A percentile compares a stretch with the other conserved stretches of the same genome.
Conservation (phyloP, 2,329 filamentous ascomycete species). For the Xylaria sp. region DNA sequence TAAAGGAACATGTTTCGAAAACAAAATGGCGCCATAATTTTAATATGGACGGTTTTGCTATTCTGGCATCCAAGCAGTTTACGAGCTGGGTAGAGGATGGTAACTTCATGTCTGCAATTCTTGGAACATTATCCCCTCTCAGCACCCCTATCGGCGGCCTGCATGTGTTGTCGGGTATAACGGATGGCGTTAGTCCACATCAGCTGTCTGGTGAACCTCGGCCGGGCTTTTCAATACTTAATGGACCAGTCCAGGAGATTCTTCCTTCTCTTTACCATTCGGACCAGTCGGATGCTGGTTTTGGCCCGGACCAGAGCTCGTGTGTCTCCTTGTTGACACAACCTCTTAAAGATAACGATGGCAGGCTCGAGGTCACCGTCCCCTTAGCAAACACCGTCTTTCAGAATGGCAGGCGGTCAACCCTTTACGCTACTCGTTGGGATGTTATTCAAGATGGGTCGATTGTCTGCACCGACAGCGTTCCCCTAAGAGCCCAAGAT, state of each 20-base stretch:
- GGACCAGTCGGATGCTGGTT: constrained; percentile 32
- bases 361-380: constrained; percentile 52
- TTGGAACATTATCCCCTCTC: constrained; percentile 34
- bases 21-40: neutral
- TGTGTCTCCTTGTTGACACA: constrained; percentile 51
- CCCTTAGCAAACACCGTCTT: constrained; percentile 82
- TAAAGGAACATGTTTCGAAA: constrained; percentile 4
- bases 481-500: constrained; percentile 49
- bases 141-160: constrained; percentile 39
- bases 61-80: constrained; percentile 57
- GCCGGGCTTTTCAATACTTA: constrained; percentile 59
- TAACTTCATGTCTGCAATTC: constrained; percentile 46
- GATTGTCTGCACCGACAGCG: constrained; percentile 36
- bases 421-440: constrained; percentile 57
- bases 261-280: constrained; percentile 54
- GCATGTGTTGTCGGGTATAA: constrained; percentile 59
- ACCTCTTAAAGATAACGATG: constrained; percentile 28
- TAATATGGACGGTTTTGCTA: constrained; percentile 49
- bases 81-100: constrained; percentile 55
- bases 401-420: constrained; percentile 68
- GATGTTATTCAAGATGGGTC: constrained; percentile 22
- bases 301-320: constrained; percentile 45
- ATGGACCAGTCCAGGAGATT: constrained; percentile 47
- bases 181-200: constrained; percentile 58
- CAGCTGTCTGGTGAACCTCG: constrained; percentile 40